These are phyloP conservation scores for Stagonosporopsis chrysanthemi DNA, from an alignment of 2,329 filamentous ascomycete species.

Conservation along the genomic window DNA sequence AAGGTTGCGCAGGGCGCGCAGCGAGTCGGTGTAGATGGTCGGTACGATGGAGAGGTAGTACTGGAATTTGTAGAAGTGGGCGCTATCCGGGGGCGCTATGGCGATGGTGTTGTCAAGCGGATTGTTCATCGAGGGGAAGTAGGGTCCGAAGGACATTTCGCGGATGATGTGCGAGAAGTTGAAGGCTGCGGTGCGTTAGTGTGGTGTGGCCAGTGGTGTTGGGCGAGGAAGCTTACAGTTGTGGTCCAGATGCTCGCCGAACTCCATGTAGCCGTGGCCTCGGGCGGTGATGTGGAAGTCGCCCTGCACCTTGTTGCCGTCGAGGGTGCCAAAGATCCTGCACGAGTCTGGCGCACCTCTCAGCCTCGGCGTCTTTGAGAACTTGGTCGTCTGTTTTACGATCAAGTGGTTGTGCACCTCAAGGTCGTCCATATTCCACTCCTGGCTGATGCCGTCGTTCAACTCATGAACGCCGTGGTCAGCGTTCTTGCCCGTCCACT, in stretches of 20 bases:
- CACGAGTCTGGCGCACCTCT: constrained; percentile 73
- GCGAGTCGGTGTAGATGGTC: constrained; percentile 77
- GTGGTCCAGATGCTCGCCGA: constrained; percentile 83
- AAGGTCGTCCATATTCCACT: constrained; percentile 80
- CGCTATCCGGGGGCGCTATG: constrained; percentile 75
- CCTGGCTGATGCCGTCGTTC: constrained; percentile 54
- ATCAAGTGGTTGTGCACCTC: constrained; percentile 92
- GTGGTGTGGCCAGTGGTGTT: neutral
- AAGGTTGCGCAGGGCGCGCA: constrained; percentile 57
- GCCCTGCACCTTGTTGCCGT: constrained; percentile 95
- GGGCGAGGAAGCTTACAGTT: constrained; percentile 61
- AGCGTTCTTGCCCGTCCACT: constrained; percentile 78
- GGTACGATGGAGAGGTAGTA: constrained; percentile 97
- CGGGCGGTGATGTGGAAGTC: constrained; percentile 97
- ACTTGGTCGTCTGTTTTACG: constrained; percentile 71
- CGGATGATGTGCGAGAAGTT: constrained; percentile 98
- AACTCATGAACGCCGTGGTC: constrained; percentile 57
- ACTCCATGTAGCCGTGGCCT: constrained; percentile 91
- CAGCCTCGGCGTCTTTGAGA: constrained; percentile 76
- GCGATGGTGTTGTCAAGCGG: constrained; percentile 92
- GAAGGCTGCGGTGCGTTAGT: constrained; percentile 67
- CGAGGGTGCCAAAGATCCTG: constrained; percentile 86
- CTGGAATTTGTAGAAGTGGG: constrained; percentile 94
- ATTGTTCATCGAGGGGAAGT: constrained; percentile 91
- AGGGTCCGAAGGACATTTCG: constrained; percentile 96